phyloP scores from a whole-genome alignment of 73 alveolate species.

The Diophrys appendiculata region DNA sequence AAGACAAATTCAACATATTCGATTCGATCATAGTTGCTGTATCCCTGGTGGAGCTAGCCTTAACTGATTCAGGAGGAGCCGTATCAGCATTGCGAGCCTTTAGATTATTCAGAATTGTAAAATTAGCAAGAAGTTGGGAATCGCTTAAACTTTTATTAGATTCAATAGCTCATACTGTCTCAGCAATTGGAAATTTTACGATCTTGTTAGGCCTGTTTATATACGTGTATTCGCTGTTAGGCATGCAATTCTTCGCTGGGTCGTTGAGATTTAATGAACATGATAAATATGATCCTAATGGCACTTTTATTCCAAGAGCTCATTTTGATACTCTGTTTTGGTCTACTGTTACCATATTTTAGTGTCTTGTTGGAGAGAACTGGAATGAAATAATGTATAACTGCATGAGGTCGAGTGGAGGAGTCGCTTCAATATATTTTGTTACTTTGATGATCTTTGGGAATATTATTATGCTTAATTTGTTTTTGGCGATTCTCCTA shows the following conservation, averaged over 20 bases:
- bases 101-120: slow-evolving; percentile 36
- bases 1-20: slow-evolving; percentile 69
- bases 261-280: slow-evolving; percentile 15
- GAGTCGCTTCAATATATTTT: background rate
- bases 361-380: slow-evolving; percentile 38
- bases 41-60: slow-evolving; percentile 33
- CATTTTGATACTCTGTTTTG: slow-evolving; percentile 45
- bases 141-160: slow-evolving; percentile 26
- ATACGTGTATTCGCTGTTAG: slow-evolving; percentile 26
- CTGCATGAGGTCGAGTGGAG: slow-evolving; percentile 22
- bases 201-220: slow-evolving; percentile 25
- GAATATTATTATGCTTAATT: slow-evolving; percentile 27
- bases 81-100: slow-evolving; percentile 64
- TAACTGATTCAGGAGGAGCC: slow-evolving; percentile 41
- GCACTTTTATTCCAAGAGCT: slow-evolving; percentile 17
- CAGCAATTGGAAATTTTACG: slow-evolving; percentile 26
- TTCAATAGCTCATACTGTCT: slow-evolving; percentile 23
- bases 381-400: slow-evolving; percentile 36
- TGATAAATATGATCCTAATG: slow-evolving; percentile 16
- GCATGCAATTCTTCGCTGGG: slow-evolving; percentile 48
- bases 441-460: slow-evolving; percentile 20
- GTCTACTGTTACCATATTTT: slow-evolving; percentile 43
- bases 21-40: slow-evolving; percentile 56
- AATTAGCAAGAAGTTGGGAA: slow-evolving; percentile 23
- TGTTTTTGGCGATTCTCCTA: slow-evolving; percentile 38